Evolutionary conservation across 1,139 yeast species (phyloP).

Genomic region (Sugiyamaella pinicola): DNA sequence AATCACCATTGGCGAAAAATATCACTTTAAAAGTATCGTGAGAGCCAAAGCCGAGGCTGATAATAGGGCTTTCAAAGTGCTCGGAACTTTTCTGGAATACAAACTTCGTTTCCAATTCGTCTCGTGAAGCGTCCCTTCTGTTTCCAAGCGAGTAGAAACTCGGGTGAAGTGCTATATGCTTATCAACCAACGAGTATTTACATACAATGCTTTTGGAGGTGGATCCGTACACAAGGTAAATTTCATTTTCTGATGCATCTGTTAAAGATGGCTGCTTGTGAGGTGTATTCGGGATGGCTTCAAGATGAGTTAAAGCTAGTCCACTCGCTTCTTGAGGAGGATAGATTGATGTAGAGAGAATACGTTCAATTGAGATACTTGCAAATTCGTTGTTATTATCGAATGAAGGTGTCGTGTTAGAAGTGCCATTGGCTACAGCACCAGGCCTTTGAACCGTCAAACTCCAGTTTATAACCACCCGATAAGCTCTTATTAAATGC

Average conservation of each 20-base stretch:
- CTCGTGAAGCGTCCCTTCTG: conserved; percentile 23
- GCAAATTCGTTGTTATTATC: conserved; percentile 27
- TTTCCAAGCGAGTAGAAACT: conserved; percentile 35
- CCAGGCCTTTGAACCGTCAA: conserved; percentile 19
- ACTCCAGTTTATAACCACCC: conserved; percentile 58
- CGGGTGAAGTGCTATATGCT: conserved; percentile 41
- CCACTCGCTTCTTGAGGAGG: conserved; percentile 21
- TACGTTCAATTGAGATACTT: conserved; percentile 22
- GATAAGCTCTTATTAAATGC: conserved; percentile 51
- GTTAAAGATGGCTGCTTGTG: conserved; percentile 30
- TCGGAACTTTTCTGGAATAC: conserved; percentile 12
- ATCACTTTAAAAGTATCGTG: conserved; percentile 32
- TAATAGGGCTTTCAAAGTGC: conserved; percentile 23
- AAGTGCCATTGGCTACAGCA: conserved; percentile 12
- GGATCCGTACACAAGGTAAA: conserved; percentile 42
- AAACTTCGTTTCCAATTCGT: conserved; percentile 19
- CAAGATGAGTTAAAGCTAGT: conserved; percentile 36
- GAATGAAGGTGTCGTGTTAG: conserved; percentile 16
- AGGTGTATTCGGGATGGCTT: conserved; percentile 35
- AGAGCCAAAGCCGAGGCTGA: conserved; percentile 28
- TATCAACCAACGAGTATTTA: conserved; percentile 32
- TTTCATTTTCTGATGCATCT: conserved; percentile 44
- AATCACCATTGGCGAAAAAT: conserved; percentile 32
- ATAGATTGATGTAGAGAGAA: conserved; percentile 23
- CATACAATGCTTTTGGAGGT: conserved; percentile 29